phyloP scores from a whole-genome alignment of 768 basidiomycete species.

The Amanita pallidorosea region DNA sequence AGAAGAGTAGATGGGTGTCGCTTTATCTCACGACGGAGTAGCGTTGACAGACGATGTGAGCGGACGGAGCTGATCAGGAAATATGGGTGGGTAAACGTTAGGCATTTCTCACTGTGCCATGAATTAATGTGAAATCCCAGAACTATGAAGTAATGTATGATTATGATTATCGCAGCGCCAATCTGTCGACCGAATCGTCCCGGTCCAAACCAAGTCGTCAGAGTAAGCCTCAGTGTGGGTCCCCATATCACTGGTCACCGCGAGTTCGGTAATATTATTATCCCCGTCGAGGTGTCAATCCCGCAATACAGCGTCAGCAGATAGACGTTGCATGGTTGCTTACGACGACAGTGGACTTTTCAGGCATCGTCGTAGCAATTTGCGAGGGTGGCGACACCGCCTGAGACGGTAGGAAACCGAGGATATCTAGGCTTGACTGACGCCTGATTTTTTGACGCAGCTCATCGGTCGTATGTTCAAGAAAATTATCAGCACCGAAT shows the following conservation, averaged over 20 bases:
- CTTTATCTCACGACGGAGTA: neutral
- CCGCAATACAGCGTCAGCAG: no score
- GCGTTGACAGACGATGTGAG: no score
- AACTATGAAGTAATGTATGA: neutral
- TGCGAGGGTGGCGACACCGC: no score
- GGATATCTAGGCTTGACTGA: no score
- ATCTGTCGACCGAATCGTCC: neutral
- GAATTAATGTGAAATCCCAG: neutral
- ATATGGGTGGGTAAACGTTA: neutral
- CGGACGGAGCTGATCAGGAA: neutral
- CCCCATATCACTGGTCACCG: neutral
- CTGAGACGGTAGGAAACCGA: no score
- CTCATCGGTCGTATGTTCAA: no score
- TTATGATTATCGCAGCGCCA: neutral
- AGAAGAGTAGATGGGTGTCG: constrained; percentile 15
- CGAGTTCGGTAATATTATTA: neutral
- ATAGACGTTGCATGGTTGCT: no score
- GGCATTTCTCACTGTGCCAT: neutral
- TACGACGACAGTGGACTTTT: no score
- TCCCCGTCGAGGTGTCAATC: neutral
- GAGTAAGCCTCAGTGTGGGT: neutral
- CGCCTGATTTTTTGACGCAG: no score
- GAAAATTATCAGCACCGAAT: no score
- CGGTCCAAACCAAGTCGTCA: neutral
- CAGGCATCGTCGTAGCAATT: no score